Conservation (phyloP, 2,329 filamentous ascomycete species). For the Colletotrichum cereale region DNA sequence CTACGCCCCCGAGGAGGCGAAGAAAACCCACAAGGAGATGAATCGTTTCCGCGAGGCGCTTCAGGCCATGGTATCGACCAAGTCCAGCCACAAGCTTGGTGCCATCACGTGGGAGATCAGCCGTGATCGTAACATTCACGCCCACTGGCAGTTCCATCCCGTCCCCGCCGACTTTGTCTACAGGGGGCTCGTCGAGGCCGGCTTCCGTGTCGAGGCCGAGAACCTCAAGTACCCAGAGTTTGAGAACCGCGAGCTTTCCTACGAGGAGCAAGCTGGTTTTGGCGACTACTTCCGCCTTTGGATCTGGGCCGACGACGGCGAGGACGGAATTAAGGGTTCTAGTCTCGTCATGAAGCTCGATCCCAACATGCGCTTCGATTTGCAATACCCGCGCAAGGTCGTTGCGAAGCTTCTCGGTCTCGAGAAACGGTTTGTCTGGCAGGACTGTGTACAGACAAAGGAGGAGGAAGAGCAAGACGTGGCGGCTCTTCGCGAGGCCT, state of each 20-base stretch:
- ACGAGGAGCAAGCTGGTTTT: constrained; percentile 60
- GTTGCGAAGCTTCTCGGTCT: constrained; percentile 88
- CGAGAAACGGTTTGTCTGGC: constrained; percentile 85
- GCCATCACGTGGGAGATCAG: constrained; percentile 94
- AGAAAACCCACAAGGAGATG: constrained; percentile 83
- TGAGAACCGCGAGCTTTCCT: constrained; percentile 60
- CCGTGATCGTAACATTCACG: constrained; percentile 82
- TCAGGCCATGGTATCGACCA: constrained; percentile 80
- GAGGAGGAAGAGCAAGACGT: constrained; percentile 85
- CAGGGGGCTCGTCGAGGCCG: constrained; percentile 85
- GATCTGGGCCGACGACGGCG: constrained; percentile 76
- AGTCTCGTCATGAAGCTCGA: constrained; percentile 81
- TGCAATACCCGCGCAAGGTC: constrained; percentile 90
- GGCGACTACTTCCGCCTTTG: constrained; percentile 85
- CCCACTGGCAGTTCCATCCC: constrained; percentile 94
- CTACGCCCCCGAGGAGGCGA: constrained; percentile 65
- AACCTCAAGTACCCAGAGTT: constrained; percentile 72
- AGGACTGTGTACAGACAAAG: constrained; percentile 81
- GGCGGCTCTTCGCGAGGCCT: constrained; percentile 82
- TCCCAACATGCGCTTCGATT: constrained; percentile 81
- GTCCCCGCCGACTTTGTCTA: constrained; percentile 75
- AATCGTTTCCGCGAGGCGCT: constrained; percentile 80
- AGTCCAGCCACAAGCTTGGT: constrained; percentile 73
- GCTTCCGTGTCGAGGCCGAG: constrained; percentile 89
- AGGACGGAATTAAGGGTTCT: constrained; percentile 71